Base-by-base conservation (phyloP, 805 yeast species). In the Candida mattraensis region DNA sequence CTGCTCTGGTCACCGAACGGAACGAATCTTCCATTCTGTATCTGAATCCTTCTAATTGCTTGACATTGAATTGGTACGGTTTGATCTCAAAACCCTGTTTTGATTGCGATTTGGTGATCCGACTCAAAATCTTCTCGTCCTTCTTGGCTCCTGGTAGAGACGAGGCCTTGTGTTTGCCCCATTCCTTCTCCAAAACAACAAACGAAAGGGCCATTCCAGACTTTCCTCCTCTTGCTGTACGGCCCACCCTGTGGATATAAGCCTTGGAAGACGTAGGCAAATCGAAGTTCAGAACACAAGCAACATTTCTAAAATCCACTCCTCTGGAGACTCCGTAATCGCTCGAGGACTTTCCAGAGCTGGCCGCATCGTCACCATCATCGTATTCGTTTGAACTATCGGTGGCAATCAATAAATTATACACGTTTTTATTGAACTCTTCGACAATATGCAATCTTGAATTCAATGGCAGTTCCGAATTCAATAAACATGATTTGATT, bases 141-240 rank as follows among this genome's bases (percentile, higher is more conserved):
- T 74, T 76, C 56, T 79, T 82, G 6, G 95, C 81, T 11, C 82
- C 72, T 17, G 74, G 60, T 47, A 86, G 69, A 35, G 79, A 68
- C 1, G 98, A 87, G 18, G 80, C 76, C 58, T 81, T 87, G 64
- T 93, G 96, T 53, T 85, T 87, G 20, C 96, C 96, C 65, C 83
- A 81, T 53, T 86, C 89, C 44, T 81, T 84, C 21, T 69, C 64
- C 18, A 93, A 85, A 17, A 91, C 87, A 13, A 89, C 93, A 66
- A 91, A 93, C 12, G 97, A 88, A 37, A 93, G 71, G 0, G 98
- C 85, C 76, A 87, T 89, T 40, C 99, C 99, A 2, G 93, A 73
- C 57, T 87, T 88, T 35, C 96, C 96, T 6, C 96, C 98, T 64
- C 99, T 80, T 5, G 99, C 99, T 4, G 99, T 93, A 68, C 99